Evolutionary conservation across 345 rosid species (phyloP).

Genomic region (Durio zibethinus): DNA sequence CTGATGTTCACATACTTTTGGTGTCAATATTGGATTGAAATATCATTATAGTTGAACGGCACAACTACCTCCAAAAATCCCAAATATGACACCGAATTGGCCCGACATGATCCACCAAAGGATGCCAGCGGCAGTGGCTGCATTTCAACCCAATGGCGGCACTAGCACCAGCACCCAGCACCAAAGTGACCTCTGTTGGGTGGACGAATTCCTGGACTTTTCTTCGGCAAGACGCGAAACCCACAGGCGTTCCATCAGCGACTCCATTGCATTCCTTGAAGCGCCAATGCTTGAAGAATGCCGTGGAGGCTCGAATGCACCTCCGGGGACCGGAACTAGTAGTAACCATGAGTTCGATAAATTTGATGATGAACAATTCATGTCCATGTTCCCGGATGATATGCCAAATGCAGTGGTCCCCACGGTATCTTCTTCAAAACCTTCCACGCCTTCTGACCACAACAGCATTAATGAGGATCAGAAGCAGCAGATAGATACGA

Average conservation of each 20-base stretch:
- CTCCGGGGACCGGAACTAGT: background rate
- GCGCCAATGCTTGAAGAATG: conserved; percentile 28
- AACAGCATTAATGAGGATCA: conserved; percentile 58
- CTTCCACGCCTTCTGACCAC: conserved; percentile 76
- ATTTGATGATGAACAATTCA: conserved; percentile 80
- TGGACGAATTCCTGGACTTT: conserved; percentile 86
- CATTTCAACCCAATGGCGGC: conserved; percentile 8
- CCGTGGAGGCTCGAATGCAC: background rate
- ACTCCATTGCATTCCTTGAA: conserved; percentile 67
- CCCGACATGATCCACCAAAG: conserved; percentile 59
- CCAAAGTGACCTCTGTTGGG: conserved; percentile 53
- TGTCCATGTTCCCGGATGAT: conserved; percentile 74
- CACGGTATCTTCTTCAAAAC: conserved; percentile 50
- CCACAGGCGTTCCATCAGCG: conserved; percentile 82
- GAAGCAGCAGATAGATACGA: conserved; percentile 16
- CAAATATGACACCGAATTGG: conserved; percentile 67
- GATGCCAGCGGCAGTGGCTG: conserved; percentile 20
- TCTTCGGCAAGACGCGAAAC: conserved; percentile 52
- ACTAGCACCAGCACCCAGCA: conserved; percentile 18
- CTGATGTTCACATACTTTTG: background rate
- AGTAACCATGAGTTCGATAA: conserved; percentile 38
- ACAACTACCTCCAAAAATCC: conserved; percentile 93
- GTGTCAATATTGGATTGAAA: background rate
- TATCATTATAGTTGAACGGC: conserved; percentile 36
- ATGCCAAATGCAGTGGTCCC: conserved; percentile 43